These are phyloP conservation scores for Clavispora carvajalis DNA, from an alignment of 805 yeast genomes.

Conservation along the genomic window DNA sequence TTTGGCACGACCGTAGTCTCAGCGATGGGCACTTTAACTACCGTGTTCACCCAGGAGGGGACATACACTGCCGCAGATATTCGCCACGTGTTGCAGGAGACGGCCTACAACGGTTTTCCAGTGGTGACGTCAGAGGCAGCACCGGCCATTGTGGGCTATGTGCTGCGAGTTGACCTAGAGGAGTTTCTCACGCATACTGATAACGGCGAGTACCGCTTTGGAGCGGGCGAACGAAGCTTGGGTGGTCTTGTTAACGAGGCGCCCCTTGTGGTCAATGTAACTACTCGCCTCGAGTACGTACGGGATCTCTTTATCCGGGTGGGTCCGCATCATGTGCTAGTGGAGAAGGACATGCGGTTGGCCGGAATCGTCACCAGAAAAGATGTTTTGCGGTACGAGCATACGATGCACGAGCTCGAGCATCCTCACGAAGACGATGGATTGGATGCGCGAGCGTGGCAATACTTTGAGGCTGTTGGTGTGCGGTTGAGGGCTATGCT, in stretches of 20 bases:
- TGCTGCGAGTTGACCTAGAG: constrained; percentile 39
- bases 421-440: constrained; percentile 14
- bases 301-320: constrained; percentile 66
- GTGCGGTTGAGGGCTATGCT: not conserved
- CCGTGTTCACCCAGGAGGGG: constrained; percentile 31
- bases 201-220: constrained; percentile 4
- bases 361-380: constrained; percentile 82
- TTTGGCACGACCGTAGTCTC: constrained; percentile 44
- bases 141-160: constrained; percentile 42
- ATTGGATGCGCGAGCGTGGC: constrained; percentile 35
- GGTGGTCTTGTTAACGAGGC: constrained; percentile 42
- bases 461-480: constrained; percentile 3
- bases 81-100: constrained; percentile 25
- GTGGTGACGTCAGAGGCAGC: constrained; percentile 36
- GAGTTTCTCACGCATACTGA: not conserved
- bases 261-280: constrained; percentile 55
- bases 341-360: constrained; percentile 55
- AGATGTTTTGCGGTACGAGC: constrained; percentile 67
- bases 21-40: constrained; percentile 53
- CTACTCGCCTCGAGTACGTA: constrained; percentile 54
- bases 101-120: constrained; percentile 48
- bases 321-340: constrained; percentile 73
- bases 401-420: constrained; percentile 25
- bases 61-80: constrained; percentile 29
- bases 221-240: constrained; percentile 12